Evolutionary conservation across 1,139 yeast genomes (phyloP).

Genomic region (Pichia cactophila): DNA sequence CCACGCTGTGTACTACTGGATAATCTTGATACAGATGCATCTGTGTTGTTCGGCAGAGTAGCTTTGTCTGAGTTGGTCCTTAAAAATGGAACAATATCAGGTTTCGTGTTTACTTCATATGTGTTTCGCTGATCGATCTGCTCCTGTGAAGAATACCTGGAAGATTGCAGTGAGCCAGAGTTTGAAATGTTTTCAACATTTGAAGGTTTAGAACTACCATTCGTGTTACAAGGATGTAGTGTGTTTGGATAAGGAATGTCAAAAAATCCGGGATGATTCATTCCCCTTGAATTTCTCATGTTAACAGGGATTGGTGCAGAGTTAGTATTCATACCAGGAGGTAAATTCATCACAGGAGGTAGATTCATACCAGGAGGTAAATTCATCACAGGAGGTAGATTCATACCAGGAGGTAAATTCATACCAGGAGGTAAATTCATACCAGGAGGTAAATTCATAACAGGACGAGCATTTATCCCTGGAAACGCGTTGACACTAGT

Average conservation of each 20-base stretch:
- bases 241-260: neutral
- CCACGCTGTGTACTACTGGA: neutral
- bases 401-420: neutral
- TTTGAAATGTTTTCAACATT: no score
- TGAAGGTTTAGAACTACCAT: no score
- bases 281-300: neutral
- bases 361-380: neutral
- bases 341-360: slow-evolving; percentile 1
- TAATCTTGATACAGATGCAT: neutral
- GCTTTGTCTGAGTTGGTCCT: no score
- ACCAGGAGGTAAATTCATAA: neutral
- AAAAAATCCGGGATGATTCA: neutral
- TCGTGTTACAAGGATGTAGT: no score
- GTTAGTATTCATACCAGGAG: neutral
- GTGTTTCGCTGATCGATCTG: no score
- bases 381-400: neutral
- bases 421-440: neutral
- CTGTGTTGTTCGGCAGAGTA: no score
- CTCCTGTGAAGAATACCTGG: neutral
- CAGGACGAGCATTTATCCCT: neutral
- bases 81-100: neutral
- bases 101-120: neutral
- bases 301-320: neutral
- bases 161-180: neutral
- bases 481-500: neutral